These are phyloP conservation scores for Coemansia aciculifera DNA, from an alignment of 192 early-diverging fungal genomes.

Conservation along the genomic window DNA sequence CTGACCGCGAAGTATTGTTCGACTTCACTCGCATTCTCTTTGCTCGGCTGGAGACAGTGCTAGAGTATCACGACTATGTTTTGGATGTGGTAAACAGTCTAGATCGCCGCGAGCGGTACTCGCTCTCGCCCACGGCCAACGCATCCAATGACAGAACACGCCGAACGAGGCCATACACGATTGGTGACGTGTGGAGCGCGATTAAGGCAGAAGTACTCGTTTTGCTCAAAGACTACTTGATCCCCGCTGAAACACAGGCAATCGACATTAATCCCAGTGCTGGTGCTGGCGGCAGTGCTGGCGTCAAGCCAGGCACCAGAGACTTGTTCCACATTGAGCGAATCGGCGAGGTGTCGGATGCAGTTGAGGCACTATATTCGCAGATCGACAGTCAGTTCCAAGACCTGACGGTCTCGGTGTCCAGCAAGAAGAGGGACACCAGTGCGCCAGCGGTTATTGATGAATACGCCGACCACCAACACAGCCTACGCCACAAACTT, in stretches of 20 bases:
- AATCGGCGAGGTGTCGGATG: constrained; percentile 23
- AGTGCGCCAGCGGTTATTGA: constrained; percentile 44
- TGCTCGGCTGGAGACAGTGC: constrained; percentile 72
- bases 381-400: constrained; percentile 50
- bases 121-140: constrained; percentile 19
- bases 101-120: constrained; percentile 43
- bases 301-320: constrained; percentile 28
- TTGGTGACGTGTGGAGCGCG: constrained; percentile 53
- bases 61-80: constrained; percentile 74
- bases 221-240: constrained; percentile 52
- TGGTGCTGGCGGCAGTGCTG: not conserved
- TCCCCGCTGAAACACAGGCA: constrained; percentile 34
- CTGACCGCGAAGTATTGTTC: constrained; percentile 68
- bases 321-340: constrained; percentile 54
- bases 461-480: constrained; percentile 50
- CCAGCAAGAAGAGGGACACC: constrained; percentile 33
- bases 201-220: constrained; percentile 52
- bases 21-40: constrained; percentile 77
- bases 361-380: constrained; percentile 44
- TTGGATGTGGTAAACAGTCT: constrained; percentile 62
- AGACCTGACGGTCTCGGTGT: constrained; percentile 29
- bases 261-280: constrained; percentile 17
- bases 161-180: constrained; percentile 31
- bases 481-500: constrained; percentile 43
- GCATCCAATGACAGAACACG: constrained; percentile 2